Conservation (phyloP, 169 alveolate genomes). For the Cryptosporidium muris region DNA sequence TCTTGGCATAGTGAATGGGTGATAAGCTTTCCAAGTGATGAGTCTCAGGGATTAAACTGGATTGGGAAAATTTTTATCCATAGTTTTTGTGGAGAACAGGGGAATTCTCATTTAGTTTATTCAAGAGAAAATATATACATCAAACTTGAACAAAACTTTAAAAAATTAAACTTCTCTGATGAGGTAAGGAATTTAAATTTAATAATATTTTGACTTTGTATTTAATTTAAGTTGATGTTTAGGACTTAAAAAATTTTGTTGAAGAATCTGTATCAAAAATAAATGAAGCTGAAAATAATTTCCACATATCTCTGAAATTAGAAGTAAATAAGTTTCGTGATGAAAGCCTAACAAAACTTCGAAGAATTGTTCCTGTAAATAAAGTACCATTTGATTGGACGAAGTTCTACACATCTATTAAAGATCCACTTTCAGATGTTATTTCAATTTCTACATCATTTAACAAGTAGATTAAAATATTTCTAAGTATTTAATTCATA, state of each 20-base stretch:
- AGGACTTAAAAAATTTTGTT: slow-evolving; percentile 24
- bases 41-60: slow-evolving; percentile 11
- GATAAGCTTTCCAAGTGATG: slow-evolving; percentile 33
- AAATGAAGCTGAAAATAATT: slow-evolving; percentile 5
- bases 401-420: neutral
- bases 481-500: neutral
- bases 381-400: slow-evolving; percentile 51
- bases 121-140: neutral
- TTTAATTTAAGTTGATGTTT: neutral
- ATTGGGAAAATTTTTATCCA: slow-evolving; percentile 18
- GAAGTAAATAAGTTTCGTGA: slow-evolving; percentile 1
- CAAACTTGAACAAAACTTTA: neutral
- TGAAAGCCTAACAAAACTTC: slow-evolving; percentile 9
- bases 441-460: neutral
- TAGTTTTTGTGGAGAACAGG: slow-evolving; percentile 22
- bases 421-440: slow-evolving; percentile 41
- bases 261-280: slow-evolving; percentile 8
- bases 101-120: slow-evolving; percentile 60
- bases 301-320: neutral
- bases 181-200: slow-evolving; percentile 19
- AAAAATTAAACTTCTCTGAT: neutral
- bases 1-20: slow-evolving; percentile 63
- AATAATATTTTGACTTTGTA: neutral
- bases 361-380: slow-evolving; percentile 41
- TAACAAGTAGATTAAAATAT: neutral